Evolutionary conservation across 345 rosid genomes (phyloP).

Genomic region (Ceriops decandra): DNA sequence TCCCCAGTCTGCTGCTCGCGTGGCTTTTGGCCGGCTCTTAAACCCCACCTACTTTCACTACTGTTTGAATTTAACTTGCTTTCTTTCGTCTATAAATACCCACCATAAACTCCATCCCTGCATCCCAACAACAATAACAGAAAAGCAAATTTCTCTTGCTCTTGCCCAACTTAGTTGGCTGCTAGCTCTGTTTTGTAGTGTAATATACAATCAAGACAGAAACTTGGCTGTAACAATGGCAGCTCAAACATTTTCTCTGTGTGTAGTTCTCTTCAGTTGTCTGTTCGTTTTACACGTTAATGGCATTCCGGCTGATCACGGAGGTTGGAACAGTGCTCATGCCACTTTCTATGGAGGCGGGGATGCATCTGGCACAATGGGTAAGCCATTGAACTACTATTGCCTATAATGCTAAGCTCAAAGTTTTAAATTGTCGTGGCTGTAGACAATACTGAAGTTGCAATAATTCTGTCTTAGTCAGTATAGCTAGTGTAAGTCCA

Average conservation of each 20-base stretch:
- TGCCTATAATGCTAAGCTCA: too few relatives aligned
- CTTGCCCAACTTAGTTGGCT: not conserved
- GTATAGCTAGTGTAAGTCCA: too few relatives aligned
- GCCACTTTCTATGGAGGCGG: slow-evolving; percentile 51
- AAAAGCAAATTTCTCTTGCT: not conserved
- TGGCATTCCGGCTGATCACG: slow-evolving; percentile 22
- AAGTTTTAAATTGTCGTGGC: too few relatives aligned
- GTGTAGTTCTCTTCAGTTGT: slow-evolving; percentile 12
- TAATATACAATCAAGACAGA: not conserved
- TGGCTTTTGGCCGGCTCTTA: not conserved
- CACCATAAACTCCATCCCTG: too few relatives aligned
- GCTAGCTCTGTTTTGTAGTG: not conserved
- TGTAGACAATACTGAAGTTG: too few relatives aligned
- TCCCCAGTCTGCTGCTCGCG: not conserved
- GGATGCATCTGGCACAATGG: slow-evolving; percentile 48
- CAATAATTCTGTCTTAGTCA: too few relatives aligned
- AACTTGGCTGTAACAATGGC: slow-evolving; percentile 17
- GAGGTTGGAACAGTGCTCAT: slow-evolving; percentile 43
- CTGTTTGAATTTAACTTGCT: too few relatives aligned
- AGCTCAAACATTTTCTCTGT: slow-evolving; percentile 3
- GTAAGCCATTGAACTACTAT: slow-evolving; percentile 13
- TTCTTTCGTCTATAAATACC: not conserved
- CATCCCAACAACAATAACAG: too few relatives aligned
- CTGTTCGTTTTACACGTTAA: slow-evolving; percentile 11
- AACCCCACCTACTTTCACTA: not conserved